These are phyloP conservation scores for Mortierella sp. DNA, from an alignment of 371 early-diverging fungal genomes.

Conservation along the genomic window DNA sequence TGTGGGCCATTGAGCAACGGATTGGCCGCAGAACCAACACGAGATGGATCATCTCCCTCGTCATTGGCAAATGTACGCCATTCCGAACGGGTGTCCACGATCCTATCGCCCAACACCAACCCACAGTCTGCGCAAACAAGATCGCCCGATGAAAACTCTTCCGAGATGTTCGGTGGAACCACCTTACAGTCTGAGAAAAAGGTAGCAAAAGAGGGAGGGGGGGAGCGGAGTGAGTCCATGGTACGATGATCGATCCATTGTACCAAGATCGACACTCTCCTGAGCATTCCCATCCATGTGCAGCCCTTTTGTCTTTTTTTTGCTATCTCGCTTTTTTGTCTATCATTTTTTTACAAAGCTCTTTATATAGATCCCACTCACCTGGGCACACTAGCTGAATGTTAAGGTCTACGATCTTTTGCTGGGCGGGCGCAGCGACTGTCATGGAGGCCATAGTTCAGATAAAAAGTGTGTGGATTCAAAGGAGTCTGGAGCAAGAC, in stretches of 20 bases:
- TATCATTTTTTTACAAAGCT: background rate
- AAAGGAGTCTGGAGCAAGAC: no score
- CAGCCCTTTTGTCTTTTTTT: background rate
- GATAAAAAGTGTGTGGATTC: no score
- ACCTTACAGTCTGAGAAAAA: constrained; percentile 77
- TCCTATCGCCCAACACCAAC: constrained; percentile 93
- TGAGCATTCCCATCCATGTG: no score
- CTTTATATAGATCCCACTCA: constrained; percentile 17
- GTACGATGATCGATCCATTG: no score
- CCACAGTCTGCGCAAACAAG: constrained; percentile 99
- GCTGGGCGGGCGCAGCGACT: constrained; percentile 22
- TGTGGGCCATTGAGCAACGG: constrained; percentile 89
- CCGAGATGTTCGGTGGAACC: constrained; percentile 94
- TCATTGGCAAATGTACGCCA: constrained; percentile 99
- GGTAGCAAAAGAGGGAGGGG: constrained; percentile 6
- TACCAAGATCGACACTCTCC: no score
- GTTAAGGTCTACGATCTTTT: constrained; percentile 45
- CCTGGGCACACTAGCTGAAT: constrained; percentile 52
- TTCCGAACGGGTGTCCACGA: constrained; percentile 99
- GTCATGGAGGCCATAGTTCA: constrained; percentile 34
- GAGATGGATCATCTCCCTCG: constrained; percentile 97
- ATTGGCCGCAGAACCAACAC: constrained; percentile 98
- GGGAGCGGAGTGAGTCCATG: constrained; percentile 3
- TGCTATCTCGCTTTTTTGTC: background rate
- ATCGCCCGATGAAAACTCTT: constrained; percentile 95